These are phyloP conservation scores for Taphrina wiesneri DNA, from an alignment of 1,139 yeast genomes.

Conservation along the genomic window DNA sequence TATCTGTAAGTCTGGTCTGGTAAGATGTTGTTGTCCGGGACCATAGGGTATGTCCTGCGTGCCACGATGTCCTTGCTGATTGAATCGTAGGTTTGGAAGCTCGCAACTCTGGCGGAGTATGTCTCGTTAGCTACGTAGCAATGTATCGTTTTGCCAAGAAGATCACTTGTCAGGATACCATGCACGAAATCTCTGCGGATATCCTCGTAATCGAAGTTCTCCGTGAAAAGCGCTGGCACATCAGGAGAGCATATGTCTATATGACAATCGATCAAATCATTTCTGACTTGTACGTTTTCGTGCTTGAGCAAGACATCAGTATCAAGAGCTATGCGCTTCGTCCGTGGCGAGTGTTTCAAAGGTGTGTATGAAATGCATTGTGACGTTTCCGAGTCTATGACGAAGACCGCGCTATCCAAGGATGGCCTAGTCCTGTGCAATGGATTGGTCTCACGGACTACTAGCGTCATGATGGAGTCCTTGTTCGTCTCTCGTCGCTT, in stretches of 20 bases:
- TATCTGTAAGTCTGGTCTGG: constrained; percentile 72
- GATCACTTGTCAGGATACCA: constrained; percentile 87
- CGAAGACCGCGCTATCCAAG: constrained; percentile 78
- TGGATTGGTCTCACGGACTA: constrained; percentile 81
- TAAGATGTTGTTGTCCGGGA: constrained; percentile 78
- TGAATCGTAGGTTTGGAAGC: constrained; percentile 90
- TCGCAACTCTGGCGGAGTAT: constrained; percentile 91
- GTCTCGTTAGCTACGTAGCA: constrained; percentile 74
- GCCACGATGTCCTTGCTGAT: constrained; percentile 80
- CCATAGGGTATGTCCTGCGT: constrained; percentile 89
- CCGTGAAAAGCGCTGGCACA: constrained; percentile 93
- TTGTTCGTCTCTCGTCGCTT: constrained; percentile 68
- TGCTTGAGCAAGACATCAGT: constrained; percentile 74
- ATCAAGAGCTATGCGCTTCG: constrained; percentile 61
- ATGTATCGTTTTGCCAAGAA: constrained; percentile 85
- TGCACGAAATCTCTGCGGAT: constrained; percentile 83
- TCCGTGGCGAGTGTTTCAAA: constrained; percentile 34
- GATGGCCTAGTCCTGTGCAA: constrained; percentile 69
- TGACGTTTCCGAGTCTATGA: constrained; percentile 69
- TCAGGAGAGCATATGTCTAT: constrained; percentile 93
- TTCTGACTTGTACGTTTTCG: constrained; percentile 75
- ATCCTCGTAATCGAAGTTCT: constrained; percentile 89
- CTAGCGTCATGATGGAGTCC: constrained; percentile 93
- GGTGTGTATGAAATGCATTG: constrained; percentile 83
- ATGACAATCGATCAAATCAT: constrained; percentile 93